Conservation (phyloP, 2,329 filamentous ascomycete genomes). For the Trichoderma sp. region DNA sequence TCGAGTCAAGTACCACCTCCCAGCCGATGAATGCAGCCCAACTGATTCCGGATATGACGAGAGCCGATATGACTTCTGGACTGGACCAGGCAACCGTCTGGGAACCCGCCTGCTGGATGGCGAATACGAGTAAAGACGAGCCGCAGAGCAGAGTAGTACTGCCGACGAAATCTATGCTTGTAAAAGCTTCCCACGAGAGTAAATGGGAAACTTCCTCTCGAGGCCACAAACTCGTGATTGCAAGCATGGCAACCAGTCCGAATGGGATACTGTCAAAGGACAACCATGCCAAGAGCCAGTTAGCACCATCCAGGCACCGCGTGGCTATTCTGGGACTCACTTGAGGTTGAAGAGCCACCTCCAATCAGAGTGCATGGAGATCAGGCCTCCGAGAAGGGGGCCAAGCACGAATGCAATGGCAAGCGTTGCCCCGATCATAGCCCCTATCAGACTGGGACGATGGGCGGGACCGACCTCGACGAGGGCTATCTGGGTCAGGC, state of each 20-base stretch:
- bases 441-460: conserved; percentile 56
- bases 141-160: conserved; percentile 53
- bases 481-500: conserved; percentile 59
- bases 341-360: conserved; percentile 65
- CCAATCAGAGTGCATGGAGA: conserved; percentile 58
- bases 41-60: conserved; percentile 52
- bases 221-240: conserved; percentile 53
- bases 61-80: conserved; percentile 51
- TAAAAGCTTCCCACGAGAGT: conserved; percentile 48
- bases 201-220: conserved; percentile 41
- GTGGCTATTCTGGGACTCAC: conserved; percentile 42
- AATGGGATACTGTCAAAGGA: conserved; percentile 50
- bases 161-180: conserved; percentile 56
- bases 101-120: conserved; percentile 59
- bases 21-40: conserved; percentile 55
- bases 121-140: conserved; percentile 58
- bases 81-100: conserved; percentile 56
- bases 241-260: conserved; percentile 50
- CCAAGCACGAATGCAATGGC: conserved; percentile 61
- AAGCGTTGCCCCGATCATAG: conserved; percentile 58
- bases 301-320: not conserved
- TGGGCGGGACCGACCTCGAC: conserved; percentile 58
- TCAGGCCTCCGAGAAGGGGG: conserved; percentile 58
- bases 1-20: conserved; percentile 51
- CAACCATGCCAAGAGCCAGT: conserved; percentile 30